A percentile compares a stretch with the other conserved stretches of the same genome.
Conservation (phyloP, 225 moss, liverwort and hornwort genomes). For the Takakia lepidozioides region DNA sequence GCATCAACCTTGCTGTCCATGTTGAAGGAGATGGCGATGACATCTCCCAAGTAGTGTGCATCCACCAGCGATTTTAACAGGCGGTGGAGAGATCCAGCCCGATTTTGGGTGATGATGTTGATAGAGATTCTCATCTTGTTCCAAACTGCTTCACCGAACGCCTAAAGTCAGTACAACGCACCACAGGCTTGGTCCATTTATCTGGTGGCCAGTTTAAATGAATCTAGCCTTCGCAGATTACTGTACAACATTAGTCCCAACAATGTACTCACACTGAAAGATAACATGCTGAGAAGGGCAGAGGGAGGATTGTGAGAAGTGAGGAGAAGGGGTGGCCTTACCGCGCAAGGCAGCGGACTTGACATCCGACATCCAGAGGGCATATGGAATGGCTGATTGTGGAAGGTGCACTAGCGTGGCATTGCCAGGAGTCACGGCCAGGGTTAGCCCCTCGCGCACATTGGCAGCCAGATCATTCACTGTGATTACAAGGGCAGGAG, state of each 20-base stretch:
- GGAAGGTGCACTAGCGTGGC: conserved; percentile 67
- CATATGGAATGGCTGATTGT: conserved; percentile 48
- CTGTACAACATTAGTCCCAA: background rate
- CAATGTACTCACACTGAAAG: background rate
- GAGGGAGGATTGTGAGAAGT: too few species aligned
- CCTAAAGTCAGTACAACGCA: background rate
- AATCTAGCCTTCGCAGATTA: too few species aligned
- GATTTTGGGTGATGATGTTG: conserved; percentile 86
- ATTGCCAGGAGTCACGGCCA: conserved; percentile 27
- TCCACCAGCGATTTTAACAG: conserved; percentile 54
- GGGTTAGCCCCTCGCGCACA: conserved; percentile 54
- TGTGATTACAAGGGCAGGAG: conserved; percentile 61
- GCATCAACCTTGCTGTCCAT: conserved; percentile 87
- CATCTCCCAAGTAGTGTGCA: conserved; percentile 83
- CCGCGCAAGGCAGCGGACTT: conserved; percentile 66
- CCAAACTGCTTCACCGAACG: conserved; percentile 38
- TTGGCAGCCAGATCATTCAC: conserved; percentile 43
- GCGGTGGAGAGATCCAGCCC: conserved; percentile 57
- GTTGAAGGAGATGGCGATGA: conserved; percentile 71
- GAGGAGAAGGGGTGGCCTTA: conserved; percentile 19
- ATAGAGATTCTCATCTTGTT: conserved; percentile 74
- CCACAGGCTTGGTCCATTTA: background rate
- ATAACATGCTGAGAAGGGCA: background rate
- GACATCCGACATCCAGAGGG: conserved; percentile 85
- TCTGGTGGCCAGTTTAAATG: background rate